phyloP scores from a whole-genome alignment of 2,329 filamentous ascomycete species.

The Elsinoe perseae region DNA sequence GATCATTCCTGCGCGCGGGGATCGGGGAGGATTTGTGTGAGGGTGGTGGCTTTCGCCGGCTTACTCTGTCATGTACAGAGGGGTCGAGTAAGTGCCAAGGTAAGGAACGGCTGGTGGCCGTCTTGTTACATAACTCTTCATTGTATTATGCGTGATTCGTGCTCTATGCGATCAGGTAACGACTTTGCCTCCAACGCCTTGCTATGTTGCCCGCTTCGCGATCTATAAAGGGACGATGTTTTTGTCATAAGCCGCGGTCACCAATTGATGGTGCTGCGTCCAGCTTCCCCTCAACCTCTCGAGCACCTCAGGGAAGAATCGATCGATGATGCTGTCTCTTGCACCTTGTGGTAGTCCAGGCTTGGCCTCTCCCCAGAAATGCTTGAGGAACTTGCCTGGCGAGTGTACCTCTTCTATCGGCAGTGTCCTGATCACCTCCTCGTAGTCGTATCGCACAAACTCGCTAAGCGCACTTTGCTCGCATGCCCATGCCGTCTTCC shows the following conservation, averaged over 20 bases:
- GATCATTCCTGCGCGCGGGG: too few relatives aligned
- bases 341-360: neutral
- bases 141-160: too few relatives aligned
- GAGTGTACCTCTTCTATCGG: neutral
- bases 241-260: neutral
- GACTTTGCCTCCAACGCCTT: too few relatives aligned
- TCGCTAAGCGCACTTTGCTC: conserved; percentile 31
- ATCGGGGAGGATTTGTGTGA: too few relatives aligned
- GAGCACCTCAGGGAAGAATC: neutral
- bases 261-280: neutral
- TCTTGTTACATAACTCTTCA: too few relatives aligned
- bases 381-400: neutral
- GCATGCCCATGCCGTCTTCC: conserved; percentile 26
- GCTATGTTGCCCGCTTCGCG: too few relatives aligned
- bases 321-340: neutral
- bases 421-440: neutral
- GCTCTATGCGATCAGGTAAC: too few relatives aligned
- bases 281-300: neutral
- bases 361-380: neutral
- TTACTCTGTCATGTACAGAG: too few relatives aligned
- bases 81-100: too few relatives aligned
- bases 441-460: conserved; percentile 29
- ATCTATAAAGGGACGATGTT: too few relatives aligned
- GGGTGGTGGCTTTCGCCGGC: too few relatives aligned
- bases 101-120: too few relatives aligned